Evolutionary conservation across 768 basidiomycete species (phyloP).

Genomic region (Sporobolomyces pararoseus): DNA sequence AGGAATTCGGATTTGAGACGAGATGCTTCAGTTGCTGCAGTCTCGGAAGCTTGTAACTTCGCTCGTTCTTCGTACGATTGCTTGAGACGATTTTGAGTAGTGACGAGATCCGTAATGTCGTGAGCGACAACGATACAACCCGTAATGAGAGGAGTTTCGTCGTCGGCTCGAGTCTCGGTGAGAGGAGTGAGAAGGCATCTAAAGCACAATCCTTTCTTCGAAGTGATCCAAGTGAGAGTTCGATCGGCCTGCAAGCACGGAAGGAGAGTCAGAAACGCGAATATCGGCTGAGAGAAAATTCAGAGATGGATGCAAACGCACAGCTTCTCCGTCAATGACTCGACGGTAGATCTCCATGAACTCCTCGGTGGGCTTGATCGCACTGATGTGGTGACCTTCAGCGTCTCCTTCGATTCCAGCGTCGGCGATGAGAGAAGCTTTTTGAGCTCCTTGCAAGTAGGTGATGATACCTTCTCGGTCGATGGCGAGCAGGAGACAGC

Average conservation of each 20-base stretch:
- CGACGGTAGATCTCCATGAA: background rate
- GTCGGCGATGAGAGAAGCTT: conserved; percentile 5
- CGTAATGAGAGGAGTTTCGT: conserved; percentile 1
- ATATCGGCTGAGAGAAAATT: no score
- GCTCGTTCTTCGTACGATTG: conserved; percentile 38
- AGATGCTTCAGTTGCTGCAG: conserved; percentile 38
- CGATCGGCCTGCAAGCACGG: background rate
- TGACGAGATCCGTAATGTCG: conserved; percentile 39
- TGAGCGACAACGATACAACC: conserved; percentile 41
- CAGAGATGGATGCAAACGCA: background rate
- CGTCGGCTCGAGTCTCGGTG: conserved; percentile 20
- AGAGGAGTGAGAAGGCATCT: conserved; percentile 31
- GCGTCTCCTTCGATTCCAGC: background rate
- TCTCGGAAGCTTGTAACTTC: conserved; percentile 34
- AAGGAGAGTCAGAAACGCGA: background rate
- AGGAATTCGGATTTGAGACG: conserved; percentile 40
- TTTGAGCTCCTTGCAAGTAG: conserved; percentile 23
- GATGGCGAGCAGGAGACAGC: conserved; percentile 31
- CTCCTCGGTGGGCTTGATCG: background rate
- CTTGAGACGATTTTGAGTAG: conserved; percentile 23
- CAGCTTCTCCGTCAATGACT: conserved; percentile 25
- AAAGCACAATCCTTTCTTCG: conserved; percentile 4
- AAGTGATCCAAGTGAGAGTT: background rate
- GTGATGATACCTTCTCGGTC: conserved; percentile 17
- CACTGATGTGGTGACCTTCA: conserved; percentile 11